These are phyloP conservation scores for Albugo candida DNA, from an alignment of 352 stramenopile species.

Conservation along the genomic window DNA sequence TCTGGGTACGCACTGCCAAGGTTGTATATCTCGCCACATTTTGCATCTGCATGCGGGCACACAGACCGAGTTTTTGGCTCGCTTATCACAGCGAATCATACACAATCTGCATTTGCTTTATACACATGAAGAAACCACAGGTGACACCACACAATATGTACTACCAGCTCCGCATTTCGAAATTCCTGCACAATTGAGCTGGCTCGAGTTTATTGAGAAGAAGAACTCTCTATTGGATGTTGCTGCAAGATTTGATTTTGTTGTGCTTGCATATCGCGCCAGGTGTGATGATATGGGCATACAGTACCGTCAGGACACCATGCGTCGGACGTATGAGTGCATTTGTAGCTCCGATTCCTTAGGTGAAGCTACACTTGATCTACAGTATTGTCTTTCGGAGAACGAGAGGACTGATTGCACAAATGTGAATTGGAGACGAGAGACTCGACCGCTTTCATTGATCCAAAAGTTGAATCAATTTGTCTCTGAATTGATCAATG, in stretches of 20 bases:
- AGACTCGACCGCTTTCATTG: no score
- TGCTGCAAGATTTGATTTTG: slow-evolving; percentile 10
- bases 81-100: slow-evolving; percentile 29
- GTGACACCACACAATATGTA: slow-evolving; percentile 10
- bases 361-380: slow-evolving; percentile 19
- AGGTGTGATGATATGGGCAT: slow-evolving; percentile 41
- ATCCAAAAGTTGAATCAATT: no score
- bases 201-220: no score
- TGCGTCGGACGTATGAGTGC: slow-evolving; percentile 25
- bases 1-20: slow-evolving; percentile 1
- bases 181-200: background rate
- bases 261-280: slow-evolving; percentile 26
- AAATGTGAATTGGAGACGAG: no score
- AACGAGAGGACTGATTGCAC: no score
- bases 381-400: slow-evolving; percentile 30
- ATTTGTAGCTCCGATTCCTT: slow-evolving; percentile 3
- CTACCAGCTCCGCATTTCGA: no score
- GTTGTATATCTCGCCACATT: background rate
- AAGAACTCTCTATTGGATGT: no score
- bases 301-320: slow-evolving; percentile 25
- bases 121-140: slow-evolving; percentile 13
- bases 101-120: slow-evolving; percentile 26
- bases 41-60: slow-evolving; percentile 38
- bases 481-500: no score
- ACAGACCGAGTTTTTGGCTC: slow-evolving; percentile 28